These are phyloP conservation scores for Tricholoma flavovirens DNA, from an alignment of 768 basidiomycete genomes.

Conservation along the genomic window DNA sequence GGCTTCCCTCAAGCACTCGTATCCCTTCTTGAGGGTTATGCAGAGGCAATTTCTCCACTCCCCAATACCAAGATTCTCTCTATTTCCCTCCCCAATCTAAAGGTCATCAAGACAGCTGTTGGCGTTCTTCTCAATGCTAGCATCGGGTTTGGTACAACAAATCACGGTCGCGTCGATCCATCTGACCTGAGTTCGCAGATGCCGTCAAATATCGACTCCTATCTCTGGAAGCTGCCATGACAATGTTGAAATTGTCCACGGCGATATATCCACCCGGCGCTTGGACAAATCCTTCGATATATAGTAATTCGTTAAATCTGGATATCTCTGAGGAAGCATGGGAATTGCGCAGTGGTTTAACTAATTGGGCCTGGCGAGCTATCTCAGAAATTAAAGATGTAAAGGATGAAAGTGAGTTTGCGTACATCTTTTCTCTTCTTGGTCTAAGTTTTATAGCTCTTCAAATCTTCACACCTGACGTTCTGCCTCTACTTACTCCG, in stretches of 20 bases:
- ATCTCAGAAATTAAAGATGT: conserved; percentile 70
- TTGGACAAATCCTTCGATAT: conserved; percentile 40
- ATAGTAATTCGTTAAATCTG: conserved; percentile 18
- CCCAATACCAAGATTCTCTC: conserved; percentile 36
- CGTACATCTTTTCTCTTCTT: not conserved
- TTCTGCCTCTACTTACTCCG: conserved; percentile 56
- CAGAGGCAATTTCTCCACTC: conserved; percentile 37
- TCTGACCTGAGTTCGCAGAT: conserved; percentile 36
- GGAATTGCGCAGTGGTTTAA: conserved; percentile 57
- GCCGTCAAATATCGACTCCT: conserved; percentile 63
- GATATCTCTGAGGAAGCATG: conserved; percentile 47
- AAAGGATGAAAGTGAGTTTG: conserved; percentile 57
- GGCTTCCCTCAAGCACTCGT: conserved; percentile 64
- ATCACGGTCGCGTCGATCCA: not conserved
- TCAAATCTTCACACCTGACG: conserved; percentile 55
- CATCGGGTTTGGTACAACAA: conserved; percentile 61
- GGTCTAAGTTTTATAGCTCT: conserved; percentile 30
- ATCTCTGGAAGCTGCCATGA: conserved; percentile 62
- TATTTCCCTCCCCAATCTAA: conserved; percentile 57
- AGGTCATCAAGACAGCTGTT: conserved; percentile 69
- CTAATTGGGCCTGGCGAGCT: conserved; percentile 74
- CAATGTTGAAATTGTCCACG: conserved; percentile 60
- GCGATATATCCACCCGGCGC: conserved; percentile 69
- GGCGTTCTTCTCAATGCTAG: conserved; percentile 77
- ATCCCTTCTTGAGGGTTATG: conserved; percentile 63